These are phyloP conservation scores for Verticillium dahliae DNA, from an alignment of 2,329 filamentous ascomycete species.

Conservation along the genomic window DNA sequence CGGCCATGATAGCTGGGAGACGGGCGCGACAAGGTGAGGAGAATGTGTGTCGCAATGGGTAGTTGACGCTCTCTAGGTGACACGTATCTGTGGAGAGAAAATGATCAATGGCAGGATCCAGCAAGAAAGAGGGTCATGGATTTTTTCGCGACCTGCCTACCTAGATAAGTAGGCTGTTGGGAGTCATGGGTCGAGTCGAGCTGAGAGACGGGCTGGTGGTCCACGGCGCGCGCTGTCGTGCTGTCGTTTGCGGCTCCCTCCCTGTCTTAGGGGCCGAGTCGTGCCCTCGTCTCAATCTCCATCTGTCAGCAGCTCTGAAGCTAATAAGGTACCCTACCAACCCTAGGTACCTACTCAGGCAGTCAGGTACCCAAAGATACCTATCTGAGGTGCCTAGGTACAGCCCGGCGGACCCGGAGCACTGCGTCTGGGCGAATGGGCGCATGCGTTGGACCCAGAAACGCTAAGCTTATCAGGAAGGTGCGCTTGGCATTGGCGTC, in stretches of 20 bases:
- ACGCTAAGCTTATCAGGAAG: slow-evolving; percentile 1
- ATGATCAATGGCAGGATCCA: background rate
- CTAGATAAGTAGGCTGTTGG: background rate
- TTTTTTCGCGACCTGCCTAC: background rate
- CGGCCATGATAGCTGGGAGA: background rate
- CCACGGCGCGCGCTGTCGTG: background rate
- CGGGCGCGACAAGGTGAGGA: background rate
- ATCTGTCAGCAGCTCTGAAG: background rate
- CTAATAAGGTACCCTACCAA: too few relatives aligned
- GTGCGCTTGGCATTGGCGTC: background rate
- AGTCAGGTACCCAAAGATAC: too few relatives aligned
- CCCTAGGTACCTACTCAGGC: too few relatives aligned
- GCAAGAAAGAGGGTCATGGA: background rate
- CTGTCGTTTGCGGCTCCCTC: background rate
- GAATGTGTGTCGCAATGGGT: background rate
- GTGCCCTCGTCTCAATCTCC: background rate
- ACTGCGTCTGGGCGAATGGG: background rate
- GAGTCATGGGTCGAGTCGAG: background rate
- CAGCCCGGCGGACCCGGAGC: background rate
- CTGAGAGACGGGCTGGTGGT: background rate
- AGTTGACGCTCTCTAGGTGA: background rate
- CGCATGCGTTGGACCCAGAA: background rate
- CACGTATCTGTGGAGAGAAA: background rate
- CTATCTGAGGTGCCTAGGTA: too few relatives aligned
- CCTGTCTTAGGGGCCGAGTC: background rate